Evolutionary conservation across 305 asterid species (phyloP).

Genomic region (Salvia sclarea): DNA sequence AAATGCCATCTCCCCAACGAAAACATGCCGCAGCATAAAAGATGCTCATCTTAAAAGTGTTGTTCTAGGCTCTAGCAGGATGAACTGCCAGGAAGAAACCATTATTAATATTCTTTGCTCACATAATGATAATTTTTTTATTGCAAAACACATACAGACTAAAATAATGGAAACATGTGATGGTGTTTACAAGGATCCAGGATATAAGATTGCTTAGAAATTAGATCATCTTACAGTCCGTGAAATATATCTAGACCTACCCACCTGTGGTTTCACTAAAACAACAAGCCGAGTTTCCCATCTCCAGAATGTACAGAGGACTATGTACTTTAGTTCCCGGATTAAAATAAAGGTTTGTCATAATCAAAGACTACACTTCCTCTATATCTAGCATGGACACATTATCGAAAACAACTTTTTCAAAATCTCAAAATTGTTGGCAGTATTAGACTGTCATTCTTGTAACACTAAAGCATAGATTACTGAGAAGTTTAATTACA

Average conservation of each 20-base stretch:
- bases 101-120: conserved; percentile 8
- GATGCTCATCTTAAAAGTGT: conserved; percentile 12
- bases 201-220: neutral
- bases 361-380: neutral
- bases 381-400: neutral
- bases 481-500: neutral
- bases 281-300: neutral
- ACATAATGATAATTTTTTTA: neutral
- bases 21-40: neutral
- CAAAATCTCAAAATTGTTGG: neutral
- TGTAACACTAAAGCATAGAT: neutral
- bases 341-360: neutral
- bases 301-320: neutral
- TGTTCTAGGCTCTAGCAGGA: neutral
- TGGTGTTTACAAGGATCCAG: neutral
- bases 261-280: neutral
- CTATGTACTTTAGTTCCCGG: neutral
- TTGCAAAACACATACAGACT: conserved; percentile 5
- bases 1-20: neutral
- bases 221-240: neutral
- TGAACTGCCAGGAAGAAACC: conserved; percentile 2
- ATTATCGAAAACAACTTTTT: neutral
- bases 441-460: neutral
- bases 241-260: neutral
- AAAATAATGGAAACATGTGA: neutral